These are phyloP conservation scores for Malus hybrid DNA, from an alignment of 331 rosid species.

Conservation along the genomic window DNA sequence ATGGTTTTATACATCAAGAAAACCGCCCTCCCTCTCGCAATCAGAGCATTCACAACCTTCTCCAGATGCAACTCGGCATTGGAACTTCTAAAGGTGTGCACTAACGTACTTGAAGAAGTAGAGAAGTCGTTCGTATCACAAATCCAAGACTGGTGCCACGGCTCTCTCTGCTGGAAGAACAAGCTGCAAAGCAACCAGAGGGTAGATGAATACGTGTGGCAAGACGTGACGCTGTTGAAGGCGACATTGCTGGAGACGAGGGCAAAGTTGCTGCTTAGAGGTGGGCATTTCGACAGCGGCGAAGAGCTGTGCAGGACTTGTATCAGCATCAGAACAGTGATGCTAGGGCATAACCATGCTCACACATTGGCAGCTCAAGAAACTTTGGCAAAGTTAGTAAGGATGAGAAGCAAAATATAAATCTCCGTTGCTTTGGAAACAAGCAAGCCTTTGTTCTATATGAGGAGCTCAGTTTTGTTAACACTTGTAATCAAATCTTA, in stretches of 20 bases:
- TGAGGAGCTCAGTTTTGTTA: slow-evolving; percentile 25
- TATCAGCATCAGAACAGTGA: slow-evolving; percentile 81
- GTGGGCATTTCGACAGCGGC: slow-evolving; percentile 69
- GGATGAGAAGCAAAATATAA: slow-evolving; percentile 72
- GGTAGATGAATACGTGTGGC: slow-evolving; percentile 88
- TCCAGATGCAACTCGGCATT: slow-evolving; percentile 78
- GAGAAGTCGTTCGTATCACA: slow-evolving; percentile 87
- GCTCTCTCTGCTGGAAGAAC: slow-evolving; percentile 74
- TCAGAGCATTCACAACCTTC: slow-evolving; percentile 65
- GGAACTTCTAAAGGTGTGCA: slow-evolving; percentile 78
- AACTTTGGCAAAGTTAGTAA: slow-evolving; percentile 68
- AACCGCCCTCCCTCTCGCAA: slow-evolving; percentile 76
- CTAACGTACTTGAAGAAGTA: slow-evolving; percentile 81
- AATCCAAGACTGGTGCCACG: slow-evolving; percentile 79
- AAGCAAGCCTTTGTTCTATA: slow-evolving; percentile 5
- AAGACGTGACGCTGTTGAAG: slow-evolving; percentile 75
- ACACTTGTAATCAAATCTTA: slow-evolving; percentile 15
- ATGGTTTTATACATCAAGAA: slow-evolving; percentile 64
- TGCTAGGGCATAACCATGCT: slow-evolving; percentile 86
- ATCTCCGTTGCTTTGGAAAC: not conserved
- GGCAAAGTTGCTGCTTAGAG: slow-evolving; percentile 70
- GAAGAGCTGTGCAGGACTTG: slow-evolving; percentile 85
- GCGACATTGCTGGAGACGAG: slow-evolving; percentile 83
- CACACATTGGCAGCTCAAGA: slow-evolving; percentile 85
- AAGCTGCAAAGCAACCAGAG: slow-evolving; percentile 52